These are phyloP conservation scores for Croton laevigatus DNA, from an alignment of 441 rosid species.

Conservation along the genomic window DNA sequence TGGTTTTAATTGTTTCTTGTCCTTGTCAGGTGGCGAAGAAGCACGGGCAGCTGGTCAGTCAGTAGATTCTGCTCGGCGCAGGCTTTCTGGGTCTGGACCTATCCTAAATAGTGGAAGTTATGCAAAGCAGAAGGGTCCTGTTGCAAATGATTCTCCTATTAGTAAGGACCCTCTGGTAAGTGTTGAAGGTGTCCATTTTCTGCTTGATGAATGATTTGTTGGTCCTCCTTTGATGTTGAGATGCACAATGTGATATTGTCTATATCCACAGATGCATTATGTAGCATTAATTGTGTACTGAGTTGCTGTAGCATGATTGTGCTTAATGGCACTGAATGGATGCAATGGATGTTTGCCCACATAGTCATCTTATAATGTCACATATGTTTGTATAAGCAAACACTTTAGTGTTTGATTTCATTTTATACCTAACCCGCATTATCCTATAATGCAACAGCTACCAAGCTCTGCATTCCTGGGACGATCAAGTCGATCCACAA, in stretches of 20 bases:
- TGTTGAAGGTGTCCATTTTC: not conserved
- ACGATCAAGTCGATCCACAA: conserved; percentile 51
- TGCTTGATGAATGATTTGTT: not conserved
- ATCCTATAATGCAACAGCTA: conserved; percentile 29
- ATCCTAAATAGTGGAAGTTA: conserved; percentile 51
- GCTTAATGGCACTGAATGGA: not conserved
- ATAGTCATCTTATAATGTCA: too few species aligned
- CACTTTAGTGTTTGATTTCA: not conserved
- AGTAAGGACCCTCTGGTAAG: conserved; percentile 65
- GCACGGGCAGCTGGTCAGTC: conserved; percentile 60
- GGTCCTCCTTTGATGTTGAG: not conserved
- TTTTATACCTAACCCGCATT: conserved; percentile 8
- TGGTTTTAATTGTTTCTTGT: not conserved
- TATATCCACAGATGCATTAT: conserved; percentile 5
- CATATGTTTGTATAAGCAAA: not conserved
- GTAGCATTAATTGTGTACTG: not conserved
- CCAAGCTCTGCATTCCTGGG: conserved; percentile 39
- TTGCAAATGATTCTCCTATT: conserved; percentile 59
- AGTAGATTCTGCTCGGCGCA: conserved; percentile 57
- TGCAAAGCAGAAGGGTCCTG: conserved; percentile 72
- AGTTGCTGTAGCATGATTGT: not conserved
- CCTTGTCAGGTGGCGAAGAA: conserved; percentile 59
- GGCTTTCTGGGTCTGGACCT: conserved; percentile 73
- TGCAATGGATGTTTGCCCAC: too few species aligned
- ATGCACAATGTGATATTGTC: not conserved